Conservation (phyloP, 179 eudicot species). For the Drosera spatulata region DNA sequence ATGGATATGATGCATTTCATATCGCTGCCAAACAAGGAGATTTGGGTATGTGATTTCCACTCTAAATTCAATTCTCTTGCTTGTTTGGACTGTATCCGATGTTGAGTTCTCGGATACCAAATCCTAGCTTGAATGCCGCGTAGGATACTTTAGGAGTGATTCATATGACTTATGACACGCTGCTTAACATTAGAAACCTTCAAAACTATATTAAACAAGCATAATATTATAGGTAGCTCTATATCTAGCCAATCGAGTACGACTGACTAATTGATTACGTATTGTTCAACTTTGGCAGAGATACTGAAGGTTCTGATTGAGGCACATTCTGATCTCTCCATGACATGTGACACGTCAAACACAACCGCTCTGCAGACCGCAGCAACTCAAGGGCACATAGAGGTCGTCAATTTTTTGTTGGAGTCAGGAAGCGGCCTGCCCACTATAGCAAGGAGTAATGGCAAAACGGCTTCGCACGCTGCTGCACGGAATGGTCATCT, state of each 20-base stretch:
- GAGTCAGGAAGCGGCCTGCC: constrained; percentile 66
- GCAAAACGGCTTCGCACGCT: constrained; percentile 85
- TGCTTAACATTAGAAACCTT: no score
- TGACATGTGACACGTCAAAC: constrained; percentile 80
- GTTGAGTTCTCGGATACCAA: no score
- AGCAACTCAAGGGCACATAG: constrained; percentile 77
- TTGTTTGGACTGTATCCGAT: neutral
- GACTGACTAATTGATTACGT: neutral
- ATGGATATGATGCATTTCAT: constrained; percentile 83
- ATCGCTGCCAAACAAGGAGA: constrained; percentile 91
- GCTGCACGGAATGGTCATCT: constrained; percentile 91
- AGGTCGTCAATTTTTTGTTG: constrained; percentile 62
- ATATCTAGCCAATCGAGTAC: no score
- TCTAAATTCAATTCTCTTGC: constrained; percentile 8
- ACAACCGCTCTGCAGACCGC: constrained; percentile 91
- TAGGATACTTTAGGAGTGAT: no score
- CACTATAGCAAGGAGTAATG: constrained; percentile 74
- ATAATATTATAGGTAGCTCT: no score
- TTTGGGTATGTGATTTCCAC: constrained; percentile 37
- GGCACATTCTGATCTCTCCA: constrained; percentile 81
- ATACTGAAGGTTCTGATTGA: constrained; percentile 64
- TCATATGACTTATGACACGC: no score
- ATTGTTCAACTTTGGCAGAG: constrained; percentile 24
- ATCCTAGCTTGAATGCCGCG: no score
- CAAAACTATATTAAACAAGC: no score